Evolutionary conservation across 2,329 filamentous ascomycete species (phyloP).

Genomic region (Coniochaeta ligniaria): DNA sequence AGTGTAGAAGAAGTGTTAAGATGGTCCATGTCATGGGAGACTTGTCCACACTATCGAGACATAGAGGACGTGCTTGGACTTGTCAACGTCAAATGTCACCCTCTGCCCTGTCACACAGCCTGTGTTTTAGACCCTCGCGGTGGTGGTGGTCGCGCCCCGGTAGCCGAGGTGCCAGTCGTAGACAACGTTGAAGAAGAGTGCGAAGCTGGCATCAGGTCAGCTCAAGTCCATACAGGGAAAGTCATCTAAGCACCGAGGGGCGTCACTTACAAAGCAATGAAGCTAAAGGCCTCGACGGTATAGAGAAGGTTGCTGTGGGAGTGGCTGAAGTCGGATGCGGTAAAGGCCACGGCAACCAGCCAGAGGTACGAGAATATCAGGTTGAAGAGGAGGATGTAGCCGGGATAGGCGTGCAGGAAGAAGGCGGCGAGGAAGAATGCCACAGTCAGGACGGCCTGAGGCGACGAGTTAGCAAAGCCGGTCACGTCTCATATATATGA

Average conservation of each 20-base stretch:
- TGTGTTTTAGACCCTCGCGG: conserved; percentile 15
- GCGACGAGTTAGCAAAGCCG: neutral
- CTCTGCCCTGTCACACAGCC: neutral
- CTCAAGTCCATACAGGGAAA: neutral
- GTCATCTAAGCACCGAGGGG: too few species aligned
- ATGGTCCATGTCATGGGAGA: neutral
- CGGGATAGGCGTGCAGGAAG: conserved; percentile 17
- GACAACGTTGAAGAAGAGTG: conserved; percentile 24
- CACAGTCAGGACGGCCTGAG: conserved; percentile 22
- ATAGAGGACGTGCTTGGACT: neutral
- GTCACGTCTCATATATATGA: neutral
- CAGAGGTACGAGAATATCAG: conserved; percentile 27
- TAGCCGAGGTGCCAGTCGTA: conserved; percentile 23
- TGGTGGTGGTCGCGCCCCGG: conserved; percentile 12
- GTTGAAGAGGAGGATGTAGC: conserved; percentile 23
- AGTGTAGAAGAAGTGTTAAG: too few species aligned
- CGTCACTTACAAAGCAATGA: conserved; percentile 23
- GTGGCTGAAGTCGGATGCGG: conserved; percentile 19
- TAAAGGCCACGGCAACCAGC: conserved; percentile 23
- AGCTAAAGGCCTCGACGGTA: conserved; percentile 25
- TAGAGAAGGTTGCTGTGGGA: conserved; percentile 13
- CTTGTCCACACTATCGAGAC: neutral
- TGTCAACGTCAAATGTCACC: neutral
- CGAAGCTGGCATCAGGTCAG: conserved; percentile 16
- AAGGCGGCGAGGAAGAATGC: conserved; percentile 23